A percentile compares a stretch with the other conserved stretches of the same genome.
Conservation (phyloP, 2,329 filamentous ascomycete species). For the Lachnellula occidentalis region DNA sequence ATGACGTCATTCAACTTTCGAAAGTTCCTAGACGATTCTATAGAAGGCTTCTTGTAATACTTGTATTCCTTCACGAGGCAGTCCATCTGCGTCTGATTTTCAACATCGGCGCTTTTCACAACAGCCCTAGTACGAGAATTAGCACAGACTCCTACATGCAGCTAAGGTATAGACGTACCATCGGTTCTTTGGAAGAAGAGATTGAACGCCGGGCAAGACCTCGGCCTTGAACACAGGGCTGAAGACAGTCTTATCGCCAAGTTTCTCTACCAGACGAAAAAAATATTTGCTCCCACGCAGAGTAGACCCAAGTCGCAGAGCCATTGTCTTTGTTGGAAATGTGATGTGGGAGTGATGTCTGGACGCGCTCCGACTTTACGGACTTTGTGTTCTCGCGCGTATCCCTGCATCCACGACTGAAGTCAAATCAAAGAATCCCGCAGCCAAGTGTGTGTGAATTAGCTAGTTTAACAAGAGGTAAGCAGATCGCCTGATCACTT, state of each 20-base stretch:
- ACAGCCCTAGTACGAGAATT: conserved; percentile 5
- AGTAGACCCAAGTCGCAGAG: conserved; percentile 3
- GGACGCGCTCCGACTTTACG: too few relatives aligned
- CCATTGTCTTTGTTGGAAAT: conserved; percentile 3
- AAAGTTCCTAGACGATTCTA: conserved; percentile 7
- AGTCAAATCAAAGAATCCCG: too few relatives aligned
- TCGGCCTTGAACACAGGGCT: conserved; percentile 8
- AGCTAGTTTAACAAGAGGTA: too few relatives aligned
- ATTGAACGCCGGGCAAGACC: conserved; percentile 6
- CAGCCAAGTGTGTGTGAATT: too few relatives aligned
- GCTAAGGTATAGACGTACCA: conserved; percentile 3
- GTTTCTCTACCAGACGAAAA: conserved; percentile 6
- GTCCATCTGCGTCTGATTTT: conserved; percentile 4
- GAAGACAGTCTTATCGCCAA: conserved; percentile 8
- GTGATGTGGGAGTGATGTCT: not conserved
- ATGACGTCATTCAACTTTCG: conserved; percentile 7
- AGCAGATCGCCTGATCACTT: too few relatives aligned
- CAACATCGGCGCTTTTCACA: conserved; percentile 8
- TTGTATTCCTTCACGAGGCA: conserved; percentile 9
- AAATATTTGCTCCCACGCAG: conserved; percentile 4
- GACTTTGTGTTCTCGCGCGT: too few relatives aligned
- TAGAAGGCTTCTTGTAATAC: conserved; percentile 9
- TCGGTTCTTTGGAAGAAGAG: conserved; percentile 3
- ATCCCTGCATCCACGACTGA: too few relatives aligned
- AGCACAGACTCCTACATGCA: not conserved